These are phyloP conservation scores for Ogataea pini DNA, from an alignment of 805 yeast genomes.

Conservation along the genomic window DNA sequence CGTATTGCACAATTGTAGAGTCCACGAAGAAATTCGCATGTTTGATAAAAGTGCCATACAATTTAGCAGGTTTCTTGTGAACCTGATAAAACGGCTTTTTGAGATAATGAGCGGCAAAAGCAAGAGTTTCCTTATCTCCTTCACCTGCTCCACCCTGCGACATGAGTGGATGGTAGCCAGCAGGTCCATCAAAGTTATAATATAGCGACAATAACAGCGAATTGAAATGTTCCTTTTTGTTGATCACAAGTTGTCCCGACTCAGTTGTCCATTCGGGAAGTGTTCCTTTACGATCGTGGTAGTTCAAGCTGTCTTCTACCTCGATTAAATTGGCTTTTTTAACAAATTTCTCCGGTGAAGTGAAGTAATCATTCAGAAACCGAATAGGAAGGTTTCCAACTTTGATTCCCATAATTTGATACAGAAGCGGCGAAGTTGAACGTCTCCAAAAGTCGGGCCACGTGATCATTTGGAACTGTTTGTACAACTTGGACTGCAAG, in stretches of 20 bases:
- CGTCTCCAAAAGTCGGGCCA: constrained; percentile 84
- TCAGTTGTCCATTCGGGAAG: constrained; percentile 68
- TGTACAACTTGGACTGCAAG: constrained; percentile 44
- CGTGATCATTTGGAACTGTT: constrained; percentile 52
- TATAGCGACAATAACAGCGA: constrained; percentile 62
- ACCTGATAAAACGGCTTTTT: constrained; percentile 51
- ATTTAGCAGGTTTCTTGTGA: constrained; percentile 34
- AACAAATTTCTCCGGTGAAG: constrained; percentile 20
- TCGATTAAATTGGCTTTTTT: constrained; percentile 14
- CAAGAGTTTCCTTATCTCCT: constrained; percentile 76
- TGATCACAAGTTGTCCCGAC: constrained; percentile 64
- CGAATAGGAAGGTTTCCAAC: constrained; percentile 34
- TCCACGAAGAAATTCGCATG: constrained; percentile 28
- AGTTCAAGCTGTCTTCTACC: constrained; percentile 37
- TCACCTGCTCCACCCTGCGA: constrained; percentile 71
- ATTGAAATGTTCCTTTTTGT: constrained; percentile 57
- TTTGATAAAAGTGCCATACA: constrained; percentile 27
- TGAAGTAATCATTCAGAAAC: constrained; percentile 25
- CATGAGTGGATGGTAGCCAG: constrained; percentile 57
- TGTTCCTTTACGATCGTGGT: constrained; percentile 62
- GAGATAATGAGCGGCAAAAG: constrained; percentile 60
- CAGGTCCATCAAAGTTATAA: constrained; percentile 67
- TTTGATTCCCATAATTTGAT: constrained; percentile 36
- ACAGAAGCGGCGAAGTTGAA: constrained; percentile 61
- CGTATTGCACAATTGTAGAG: constrained; percentile 34